Base-by-base conservation (phyloP, 805 yeast species). In the Wickerhamiella cacticola region DNA sequence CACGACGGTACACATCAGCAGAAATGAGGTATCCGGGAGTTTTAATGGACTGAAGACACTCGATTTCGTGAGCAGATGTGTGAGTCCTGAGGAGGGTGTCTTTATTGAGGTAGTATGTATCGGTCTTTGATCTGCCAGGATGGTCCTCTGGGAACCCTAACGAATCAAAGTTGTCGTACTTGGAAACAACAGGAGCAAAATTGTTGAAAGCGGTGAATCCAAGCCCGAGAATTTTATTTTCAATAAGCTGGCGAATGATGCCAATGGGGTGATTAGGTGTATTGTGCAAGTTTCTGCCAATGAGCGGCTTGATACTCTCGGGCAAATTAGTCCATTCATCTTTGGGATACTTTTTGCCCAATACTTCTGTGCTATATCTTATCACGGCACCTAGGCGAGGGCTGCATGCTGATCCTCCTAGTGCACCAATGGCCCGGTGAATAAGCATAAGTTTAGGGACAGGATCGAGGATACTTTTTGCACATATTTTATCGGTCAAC, bases 1-100 rank as follows among this genome's bases (percentile, higher is more conserved):
- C 98, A 58, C 95, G 74, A 59, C 98, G 74, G 61, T 88, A 92
- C 8, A 92, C 98, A 63, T 92, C 98, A 1, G 97, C 98, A 10
- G 94, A 75, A 41, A 92, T 88, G 54, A 92, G 73, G 63, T 83
- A 92, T 0, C 97, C 97, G 0, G 94, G 87, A 0, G 89, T 79
- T 23, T 72, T 60, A 46, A 78, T 71, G 1, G 65, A 64, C 40
- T 71, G 68, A 65, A 86, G 89, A 59, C 96, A 86, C 59, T 83
- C 87, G 55, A 74, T 76, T 65, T 92, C 98, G 63, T 92, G 98
- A 0, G 98, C 98, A 1, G 96, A 87, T 0, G 98, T 89, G 61
- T 92, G 98, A 0, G 98, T 92, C 59, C 98, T 71, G 51, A 92
- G 67, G 24, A 92, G 68, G 26, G 79, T 68, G 18, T 74, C 73